Evolutionary conservation across 257 asterid species (phyloP), one percentile per base, ranked within the genome.

Genomic region (Solanum sparsipilum): DNA sequence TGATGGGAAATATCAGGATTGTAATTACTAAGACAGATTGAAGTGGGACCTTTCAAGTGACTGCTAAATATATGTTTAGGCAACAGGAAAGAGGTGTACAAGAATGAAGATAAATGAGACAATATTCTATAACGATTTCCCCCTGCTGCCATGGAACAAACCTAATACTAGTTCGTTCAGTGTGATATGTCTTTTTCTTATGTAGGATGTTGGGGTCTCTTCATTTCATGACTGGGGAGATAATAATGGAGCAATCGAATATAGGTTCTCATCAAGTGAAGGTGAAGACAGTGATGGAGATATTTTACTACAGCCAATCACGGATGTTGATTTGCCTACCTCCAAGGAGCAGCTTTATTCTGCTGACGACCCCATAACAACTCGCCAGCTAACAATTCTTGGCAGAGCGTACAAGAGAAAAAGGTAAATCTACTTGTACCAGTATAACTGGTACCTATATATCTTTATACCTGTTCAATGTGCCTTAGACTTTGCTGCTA

Each of bases 211-310:
- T 52, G 98, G 93, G 76, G 41, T 88, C 76, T 91, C 95, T 41
- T 92, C 96, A 52, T 29, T 91, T 84, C 87, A 91, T 86, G 95
- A 94, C 86, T 95, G 95, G 98, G 96, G 90, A 39, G 94, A 90
- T 87, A 91, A 67, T 86, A 91, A 88, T 85, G 81, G 86, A 38
- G 86, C 92, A 6, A 76, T 84, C 81, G 98, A 89, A 48, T 91
- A 91, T 89, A 79, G 89, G 41, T 87, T 88, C 73, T 94, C 97
- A n/a, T 94, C 99, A 13, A 95, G 98, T 85, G 98, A 95, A 48
- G 96, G 96, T 84, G 99, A 96, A 87, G 94, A 92, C 75, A 96
- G 98, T 90, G 98, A 96, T 78, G 95, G 94, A 25, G 98, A 96
- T 71, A 84, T 91, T 70, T 71, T 91, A 84, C 91, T 96, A 88